Conservation (phyloP, 2,329 filamentous ascomycete genomes). For the Xylaria sp. region DNA sequence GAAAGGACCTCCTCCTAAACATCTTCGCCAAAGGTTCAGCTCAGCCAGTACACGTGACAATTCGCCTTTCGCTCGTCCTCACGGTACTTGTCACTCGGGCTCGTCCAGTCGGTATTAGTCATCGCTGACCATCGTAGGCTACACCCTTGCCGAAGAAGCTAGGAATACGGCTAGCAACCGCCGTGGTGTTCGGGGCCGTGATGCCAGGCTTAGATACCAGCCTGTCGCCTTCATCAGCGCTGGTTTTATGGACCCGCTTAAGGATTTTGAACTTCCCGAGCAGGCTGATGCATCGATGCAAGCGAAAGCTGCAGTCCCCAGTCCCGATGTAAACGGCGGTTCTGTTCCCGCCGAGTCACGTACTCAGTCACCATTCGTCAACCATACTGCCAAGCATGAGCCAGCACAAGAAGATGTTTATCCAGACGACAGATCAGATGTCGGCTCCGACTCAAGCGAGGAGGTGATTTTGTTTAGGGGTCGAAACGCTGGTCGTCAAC, state of each 20-base stretch:
- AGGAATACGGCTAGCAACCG: constrained; percentile 60
- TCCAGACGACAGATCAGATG: constrained; percentile 35
- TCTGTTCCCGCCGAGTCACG: neutral
- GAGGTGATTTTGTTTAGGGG: constrained; percentile 78
- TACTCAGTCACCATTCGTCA: neutral
- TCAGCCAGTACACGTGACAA: constrained; percentile 25
- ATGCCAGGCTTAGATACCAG: constrained; percentile 57
- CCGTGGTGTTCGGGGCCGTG: constrained; percentile 53
- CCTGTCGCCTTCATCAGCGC: constrained; percentile 65
- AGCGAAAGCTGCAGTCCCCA: constrained; percentile 7
- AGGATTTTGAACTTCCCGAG: constrained; percentile 50
- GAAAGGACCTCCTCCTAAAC: constrained; percentile 36
- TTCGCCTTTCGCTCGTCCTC: constrained; percentile 34
- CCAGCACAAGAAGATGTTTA: neutral
- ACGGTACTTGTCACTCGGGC: constrained; percentile 39
- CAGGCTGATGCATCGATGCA: constrained; percentile 19
- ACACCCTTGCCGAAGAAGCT: constrained; percentile 61
- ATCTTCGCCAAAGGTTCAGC: constrained; percentile 27
- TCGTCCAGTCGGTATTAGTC: neutral
- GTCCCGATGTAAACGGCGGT: neutral
- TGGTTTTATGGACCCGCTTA: constrained; percentile 62
- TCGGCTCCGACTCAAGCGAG: constrained; percentile 70
- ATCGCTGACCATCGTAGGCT: constrained; percentile 47
- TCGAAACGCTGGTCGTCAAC: constrained; percentile 52
- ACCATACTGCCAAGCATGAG: neutral